Evolutionary conservation across 306 rosid species (phyloP), one percentile per base, ranked within the genome.

Genomic region (Casuarina glauca): DNA sequence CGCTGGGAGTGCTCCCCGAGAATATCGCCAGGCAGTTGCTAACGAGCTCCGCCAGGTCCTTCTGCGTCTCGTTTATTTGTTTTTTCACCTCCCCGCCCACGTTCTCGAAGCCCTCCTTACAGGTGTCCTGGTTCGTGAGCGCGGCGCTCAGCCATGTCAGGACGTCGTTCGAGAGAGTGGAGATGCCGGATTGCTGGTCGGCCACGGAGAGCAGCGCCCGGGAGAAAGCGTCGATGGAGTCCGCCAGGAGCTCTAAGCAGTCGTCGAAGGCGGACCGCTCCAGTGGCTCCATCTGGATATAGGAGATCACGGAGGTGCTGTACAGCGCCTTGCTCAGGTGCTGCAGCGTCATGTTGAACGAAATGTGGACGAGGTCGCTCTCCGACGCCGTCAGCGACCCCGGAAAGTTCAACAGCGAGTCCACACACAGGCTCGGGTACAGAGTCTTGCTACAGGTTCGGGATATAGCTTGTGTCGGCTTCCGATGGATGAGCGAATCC

Each of bases 91-190:
- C 2, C 16, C 94, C 93, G 58, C 75, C 48, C 2, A 84, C 39
- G 60, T 85, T 92, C 0, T 60, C 63, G 35, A 94, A 82, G 0
- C 98, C 97, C 60, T 88, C 97, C 2, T 79, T 19, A 43, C 98
- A 94, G 26, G 98, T 94, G 89, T 94, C 98, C 46, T 92, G 97
- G 71, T 90, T 92, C 0, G 98, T 94, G 26, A 94, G 87, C 0
- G 98, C 92, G 0, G 97, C 88, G 72, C 97, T 92, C 9, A 94
- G 92, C 98, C 98, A 94, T 45, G 98, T 94, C 74, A 89, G 26
- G 49, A 94, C 90, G 79, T 94, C 93, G 4, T 76, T 84, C 1
- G 78, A 68, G 12, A 90, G 70, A 4, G 57, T 0, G 2, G 49
- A 13, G 5, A 75, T 0, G 17, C 50, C 55, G 61, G 74, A 20